Evolutionary conservation across 805 yeast genomes (phyloP), one percentile per base, ranked within the genome.

Genomic region (Nakazawaea wyomingensis): DNA sequence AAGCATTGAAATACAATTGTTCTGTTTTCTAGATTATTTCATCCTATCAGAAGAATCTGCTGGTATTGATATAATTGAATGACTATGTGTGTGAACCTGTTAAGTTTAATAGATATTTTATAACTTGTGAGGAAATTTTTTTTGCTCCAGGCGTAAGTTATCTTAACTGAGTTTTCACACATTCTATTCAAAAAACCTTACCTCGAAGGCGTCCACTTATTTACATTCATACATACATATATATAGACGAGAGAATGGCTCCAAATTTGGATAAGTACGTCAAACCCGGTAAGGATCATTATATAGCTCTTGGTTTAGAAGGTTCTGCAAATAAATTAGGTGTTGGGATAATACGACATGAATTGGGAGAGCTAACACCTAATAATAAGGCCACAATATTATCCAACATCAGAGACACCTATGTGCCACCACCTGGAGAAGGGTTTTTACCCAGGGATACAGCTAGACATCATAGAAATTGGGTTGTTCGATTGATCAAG

Each of bases 301-400:
- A 82, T 53, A 61, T 85, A 10, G 96, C 96, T 0, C 56, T 93
- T 1, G 99, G 99, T 1, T 71, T 93, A 26, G 99, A 93, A 61
- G 99, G 99, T 1, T 88, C 97, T 0, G 99, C 99, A 14, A 93
- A 93, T 60, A 93, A 93, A 59, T 71, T 93, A 2, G 99, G 97
- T 1, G 93, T 91, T 1, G 99, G 99, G 1, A 74, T 93, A 14
- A 82, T 93, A 42, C 80, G 76, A 53, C 99, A 93, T 51, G 70
- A 71, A 6, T 45, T 69, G 18, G 93, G 93, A 3, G 74, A 68
- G 19, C 64, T 80, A 18, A 63, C 80, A 0, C 64, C 66, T 4
- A 54, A 64, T 1, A 85, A 86, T 54, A 65, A 79, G 30, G 95
- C 96, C 0, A 76, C 74, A 46, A 85, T 93, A 1, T 68, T 93